These are phyloP conservation scores for Schwanniomyces occidentalis DNA, from an alignment of 805 yeast genomes.

Conservation along the genomic window DNA sequence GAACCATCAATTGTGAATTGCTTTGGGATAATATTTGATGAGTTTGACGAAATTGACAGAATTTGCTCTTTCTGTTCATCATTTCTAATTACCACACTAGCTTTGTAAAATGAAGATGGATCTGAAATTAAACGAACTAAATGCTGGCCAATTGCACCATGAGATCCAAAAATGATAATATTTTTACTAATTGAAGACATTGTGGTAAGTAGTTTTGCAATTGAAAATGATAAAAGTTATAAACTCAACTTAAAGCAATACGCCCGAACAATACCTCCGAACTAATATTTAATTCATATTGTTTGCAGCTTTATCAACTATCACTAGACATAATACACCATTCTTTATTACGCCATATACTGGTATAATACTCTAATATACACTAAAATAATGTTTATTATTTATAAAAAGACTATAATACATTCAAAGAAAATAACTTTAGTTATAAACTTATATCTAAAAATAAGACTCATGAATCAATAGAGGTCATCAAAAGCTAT, in stretches of 20 bases:
- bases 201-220: too few relatives aligned
- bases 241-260: too few relatives aligned
- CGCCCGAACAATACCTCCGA: too few relatives aligned
- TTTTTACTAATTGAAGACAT: conserved; percentile 7
- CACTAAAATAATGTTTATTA: too few relatives aligned
- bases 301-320: too few relatives aligned
- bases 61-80: conserved; percentile 46
- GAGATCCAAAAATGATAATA: conserved; percentile 52
- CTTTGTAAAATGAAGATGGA: conserved; percentile 16
- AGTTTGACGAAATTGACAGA: conserved; percentile 31
- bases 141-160: conserved; percentile 58
- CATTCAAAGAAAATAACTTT: neutral
- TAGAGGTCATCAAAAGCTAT: conserved; percentile 6
- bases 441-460: neutral
- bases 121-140: conserved; percentile 37
- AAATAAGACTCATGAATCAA: neutral
- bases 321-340: too few relatives aligned
- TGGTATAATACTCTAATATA: too few relatives aligned
- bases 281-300: too few relatives aligned
- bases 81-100: conserved; percentile 47
- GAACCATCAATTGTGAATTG: conserved; percentile 41
- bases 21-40: conserved; percentile 26
- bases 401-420: too few relatives aligned
- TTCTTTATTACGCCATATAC: too few relatives aligned
- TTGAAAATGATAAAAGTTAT: too few relatives aligned